Evolutionary conservation across 495 filamentous ascomycete genomes (phyloP), one percentile per base, ranked within the genome.

Genomic region (Hypoxylon crocopeplum): DNA sequence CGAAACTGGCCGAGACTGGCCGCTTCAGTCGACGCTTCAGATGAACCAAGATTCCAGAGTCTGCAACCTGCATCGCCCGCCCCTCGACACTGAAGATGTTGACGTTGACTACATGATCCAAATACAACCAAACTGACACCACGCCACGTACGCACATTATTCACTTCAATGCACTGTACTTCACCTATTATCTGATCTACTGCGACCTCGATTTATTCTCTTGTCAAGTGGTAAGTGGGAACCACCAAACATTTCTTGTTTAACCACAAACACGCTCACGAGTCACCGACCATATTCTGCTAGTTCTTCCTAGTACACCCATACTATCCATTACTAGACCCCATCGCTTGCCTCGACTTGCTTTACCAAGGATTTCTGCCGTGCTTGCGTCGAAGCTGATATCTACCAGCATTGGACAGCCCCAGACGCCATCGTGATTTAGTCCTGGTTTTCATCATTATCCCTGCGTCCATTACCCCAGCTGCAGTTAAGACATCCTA

Each of bases 381-480:
- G 7, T 27, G 40, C 51, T 48, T 40, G 36, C 34, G 22, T 19
- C 44, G 40, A 62, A 53, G 41, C 52, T 67, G 47, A 50, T 45
- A 13, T 57, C 30, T 21, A 34, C 34, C 44, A 58, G 30, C 48
- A 50, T 64, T 61, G 36, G 22, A 39, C 56, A 39, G 55, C 59
- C 56, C 48, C 55, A 51, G 59, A 67, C 59, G 52, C 59, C 63
- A 67, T 48, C 21, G 11, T 54, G 29, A 36, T 61, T 48, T 42
- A 54, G 41, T 47, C 38, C 33, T 38, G 29, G 22, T 34, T 44
- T 52, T 48, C 56, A 54, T 49, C 19, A 10, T 38, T 30, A 48
- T 63, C 48, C 61, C 48, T 48, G 47, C 50, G 21, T 19, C 27
- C 44, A 30, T 44, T 36, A 41, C 47, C 46, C 62, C 48, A 59